phyloP scores from a whole-genome alignment of 768 basidiomycete genomes.

The Cystobasidium tubakii region DNA sequence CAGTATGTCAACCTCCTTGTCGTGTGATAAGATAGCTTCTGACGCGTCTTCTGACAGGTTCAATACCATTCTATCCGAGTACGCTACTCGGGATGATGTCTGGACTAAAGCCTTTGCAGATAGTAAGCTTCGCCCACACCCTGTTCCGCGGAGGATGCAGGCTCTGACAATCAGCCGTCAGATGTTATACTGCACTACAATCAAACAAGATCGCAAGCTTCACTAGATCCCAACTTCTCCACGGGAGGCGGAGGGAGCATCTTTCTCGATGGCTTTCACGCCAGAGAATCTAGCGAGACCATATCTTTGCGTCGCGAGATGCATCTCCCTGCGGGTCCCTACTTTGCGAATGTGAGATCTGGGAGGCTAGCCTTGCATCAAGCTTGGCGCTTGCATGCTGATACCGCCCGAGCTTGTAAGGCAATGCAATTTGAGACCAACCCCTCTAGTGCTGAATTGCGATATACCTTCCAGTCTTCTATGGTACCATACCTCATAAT shows the following conservation, averaged over 20 bases:
- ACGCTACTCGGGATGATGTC: background rate
- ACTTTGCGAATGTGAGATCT: background rate
- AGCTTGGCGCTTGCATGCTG: constrained; percentile 31
- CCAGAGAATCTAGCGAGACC: background rate
- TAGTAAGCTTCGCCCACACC: background rate
- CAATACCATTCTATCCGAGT: background rate
- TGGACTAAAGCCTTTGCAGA: background rate
- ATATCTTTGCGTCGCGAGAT: background rate
- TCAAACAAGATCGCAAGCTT: background rate
- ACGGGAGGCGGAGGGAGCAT: background rate
- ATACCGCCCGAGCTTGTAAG: constrained; percentile 19
- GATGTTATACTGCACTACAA: constrained; percentile 10
- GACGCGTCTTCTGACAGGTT: background rate
- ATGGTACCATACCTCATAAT: constrained; percentile 1
- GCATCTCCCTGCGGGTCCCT: background rate
- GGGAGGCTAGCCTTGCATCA: background rate
- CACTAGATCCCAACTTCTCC: background rate
- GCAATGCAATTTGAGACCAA: background rate
- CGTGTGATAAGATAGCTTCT: too few species aligned
- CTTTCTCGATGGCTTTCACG: constrained; percentile 10
- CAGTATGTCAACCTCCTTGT: background rate
- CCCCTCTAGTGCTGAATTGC: background rate
- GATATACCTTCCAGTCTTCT: constrained; percentile 11
- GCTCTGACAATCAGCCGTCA: background rate
- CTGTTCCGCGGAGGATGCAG: background rate